These are phyloP conservation scores for Colletotrichum tofieldiae DNA, from an alignment of 2,329 filamentous ascomycete species.

Conservation along the genomic window DNA sequence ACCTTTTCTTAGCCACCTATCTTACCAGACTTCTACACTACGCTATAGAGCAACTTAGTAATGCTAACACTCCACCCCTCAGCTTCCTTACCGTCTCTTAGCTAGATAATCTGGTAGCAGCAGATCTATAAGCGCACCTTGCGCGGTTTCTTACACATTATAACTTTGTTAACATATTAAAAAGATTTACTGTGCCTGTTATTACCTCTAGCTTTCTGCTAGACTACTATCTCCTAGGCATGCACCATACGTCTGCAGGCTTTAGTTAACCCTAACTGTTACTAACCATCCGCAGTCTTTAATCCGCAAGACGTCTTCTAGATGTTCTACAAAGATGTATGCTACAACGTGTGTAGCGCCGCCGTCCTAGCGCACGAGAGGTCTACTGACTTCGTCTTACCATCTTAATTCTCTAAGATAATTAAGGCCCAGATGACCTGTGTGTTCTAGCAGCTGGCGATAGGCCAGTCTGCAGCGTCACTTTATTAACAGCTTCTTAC, in stretches of 20 bases:
- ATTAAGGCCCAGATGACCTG: not conserved
- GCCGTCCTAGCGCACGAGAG: not conserved
- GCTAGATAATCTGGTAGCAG: not conserved
- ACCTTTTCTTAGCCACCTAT: slow-evolving; percentile 20
- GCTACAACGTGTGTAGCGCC: slow-evolving; percentile 2
- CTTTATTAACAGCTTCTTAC: not conserved
- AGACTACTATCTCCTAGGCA: slow-evolving; percentile 12
- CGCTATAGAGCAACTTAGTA: not conserved
- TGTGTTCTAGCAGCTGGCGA: slow-evolving; percentile 4
- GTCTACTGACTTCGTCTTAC: slow-evolving; percentile 2
- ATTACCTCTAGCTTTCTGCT: slow-evolving; percentile 24
- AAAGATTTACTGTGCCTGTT: slow-evolving; percentile 5
- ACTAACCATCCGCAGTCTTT: slow-evolving; percentile 15
- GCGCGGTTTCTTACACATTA: not conserved
- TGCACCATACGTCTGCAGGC: slow-evolving; percentile 1
- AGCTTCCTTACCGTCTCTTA: slow-evolving; percentile 14
- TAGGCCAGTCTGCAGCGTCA: not conserved
- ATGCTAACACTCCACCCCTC: not conserved
- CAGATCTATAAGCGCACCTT: slow-evolving; percentile 10
- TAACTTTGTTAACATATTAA: not conserved
- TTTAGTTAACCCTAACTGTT: not conserved
- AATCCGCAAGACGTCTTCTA: slow-evolving; percentile 21
- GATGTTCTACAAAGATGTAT: slow-evolving; percentile 18
- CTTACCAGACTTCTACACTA: slow-evolving; percentile 11
- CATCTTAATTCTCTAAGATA: slow-evolving; percentile 5